phyloP scores from a whole-genome alignment of 345 rosid species.

The rapeseed (Brassica napus) region DNA sequence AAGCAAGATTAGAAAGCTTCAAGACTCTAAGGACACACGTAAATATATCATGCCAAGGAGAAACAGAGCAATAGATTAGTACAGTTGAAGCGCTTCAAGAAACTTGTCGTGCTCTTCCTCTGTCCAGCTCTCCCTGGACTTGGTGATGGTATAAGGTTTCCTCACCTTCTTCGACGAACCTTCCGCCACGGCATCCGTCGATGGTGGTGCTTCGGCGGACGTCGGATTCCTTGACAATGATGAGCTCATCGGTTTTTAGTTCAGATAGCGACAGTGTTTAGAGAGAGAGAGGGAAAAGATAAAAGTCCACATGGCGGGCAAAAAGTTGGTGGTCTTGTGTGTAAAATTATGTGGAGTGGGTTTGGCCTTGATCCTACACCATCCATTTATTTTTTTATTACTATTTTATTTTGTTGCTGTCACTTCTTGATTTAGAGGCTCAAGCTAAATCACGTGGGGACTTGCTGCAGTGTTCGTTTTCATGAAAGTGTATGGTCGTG shows the following conservation, averaged over 20 bases:
- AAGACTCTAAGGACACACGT: not conserved
- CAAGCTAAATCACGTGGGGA: constrained; percentile 14
- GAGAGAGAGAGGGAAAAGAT: constrained; percentile 19
- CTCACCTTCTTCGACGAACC: constrained; percentile 73
- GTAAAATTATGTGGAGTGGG: constrained; percentile 26
- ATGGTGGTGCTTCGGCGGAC: constrained; percentile 37
- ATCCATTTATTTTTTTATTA: constrained; percentile 6
- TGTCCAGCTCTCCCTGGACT: constrained; percentile 98
- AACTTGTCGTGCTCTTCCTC: constrained; percentile 99
- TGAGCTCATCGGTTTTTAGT: constrained; percentile 31
- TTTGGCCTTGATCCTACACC: constrained; percentile 22
- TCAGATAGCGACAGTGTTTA: constrained; percentile 2
- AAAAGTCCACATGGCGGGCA: constrained; percentile 41
- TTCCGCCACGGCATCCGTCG: constrained; percentile 32
- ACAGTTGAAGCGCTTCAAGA: constrained; percentile 97
- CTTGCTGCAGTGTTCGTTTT: constrained; percentile 7
- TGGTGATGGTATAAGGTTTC: constrained; percentile 97
- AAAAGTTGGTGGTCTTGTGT: not conserved
- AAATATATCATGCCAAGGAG: not conserved
- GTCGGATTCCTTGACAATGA: constrained; percentile 45
- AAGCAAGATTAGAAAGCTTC: not conserved
- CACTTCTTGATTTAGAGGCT: constrained; percentile 23
- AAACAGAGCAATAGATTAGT: not conserved
- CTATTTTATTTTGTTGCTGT: not conserved
- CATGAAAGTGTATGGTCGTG: constrained; percentile 10